These are phyloP conservation scores for Chaetomiaceae sp. DNA, from an alignment of 2,329 filamentous ascomycete genomes.

Conservation along the genomic window DNA sequence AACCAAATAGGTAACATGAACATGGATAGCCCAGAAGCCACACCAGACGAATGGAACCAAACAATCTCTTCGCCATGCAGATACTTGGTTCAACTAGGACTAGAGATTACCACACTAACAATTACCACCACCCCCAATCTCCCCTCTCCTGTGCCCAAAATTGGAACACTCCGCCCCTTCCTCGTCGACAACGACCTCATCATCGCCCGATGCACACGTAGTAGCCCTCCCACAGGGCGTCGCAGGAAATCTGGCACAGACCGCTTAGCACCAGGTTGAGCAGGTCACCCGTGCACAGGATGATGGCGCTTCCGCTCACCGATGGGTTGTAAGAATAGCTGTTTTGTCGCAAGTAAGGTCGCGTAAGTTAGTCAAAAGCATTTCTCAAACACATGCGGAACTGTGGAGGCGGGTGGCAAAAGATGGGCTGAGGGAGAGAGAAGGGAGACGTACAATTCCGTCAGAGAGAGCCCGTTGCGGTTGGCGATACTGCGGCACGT, in stretches of 20 bases:
- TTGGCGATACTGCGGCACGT: slow-evolving; percentile 19
- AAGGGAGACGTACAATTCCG: slow-evolving; percentile 18
- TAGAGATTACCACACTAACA: too few relatives aligned
- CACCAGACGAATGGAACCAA: too few relatives aligned
- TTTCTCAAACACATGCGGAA: too few relatives aligned
- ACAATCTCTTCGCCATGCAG: too few relatives aligned
- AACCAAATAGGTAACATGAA: too few relatives aligned
- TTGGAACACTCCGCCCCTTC: too few relatives aligned
- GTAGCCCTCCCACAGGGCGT: slow-evolving; percentile 22
- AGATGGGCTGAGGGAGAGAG: background rate
- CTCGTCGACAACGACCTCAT: background rate
- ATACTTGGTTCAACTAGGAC: too few relatives aligned
- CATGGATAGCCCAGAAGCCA: too few relatives aligned
- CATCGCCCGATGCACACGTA: slow-evolving; percentile 21
- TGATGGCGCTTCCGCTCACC: slow-evolving; percentile 16
- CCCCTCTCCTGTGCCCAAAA: too few relatives aligned
- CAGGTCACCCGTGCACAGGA: slow-evolving; percentile 10
- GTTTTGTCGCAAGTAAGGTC: background rate
- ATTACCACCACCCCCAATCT: too few relatives aligned
- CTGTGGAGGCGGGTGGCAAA: background rate
- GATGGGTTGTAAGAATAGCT: slow-evolving; percentile 23
- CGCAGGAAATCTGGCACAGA: slow-evolving; percentile 24
- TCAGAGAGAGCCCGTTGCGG: slow-evolving; percentile 15
- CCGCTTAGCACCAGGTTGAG: slow-evolving; percentile 17
- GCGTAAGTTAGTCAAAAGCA: too few relatives aligned